Percentiles rank a stretch among this genome's conserved stretches.
Evolutionary conservation across 306 rosid species (phyloP).

Genomic region (Malus sieversii): DNA sequence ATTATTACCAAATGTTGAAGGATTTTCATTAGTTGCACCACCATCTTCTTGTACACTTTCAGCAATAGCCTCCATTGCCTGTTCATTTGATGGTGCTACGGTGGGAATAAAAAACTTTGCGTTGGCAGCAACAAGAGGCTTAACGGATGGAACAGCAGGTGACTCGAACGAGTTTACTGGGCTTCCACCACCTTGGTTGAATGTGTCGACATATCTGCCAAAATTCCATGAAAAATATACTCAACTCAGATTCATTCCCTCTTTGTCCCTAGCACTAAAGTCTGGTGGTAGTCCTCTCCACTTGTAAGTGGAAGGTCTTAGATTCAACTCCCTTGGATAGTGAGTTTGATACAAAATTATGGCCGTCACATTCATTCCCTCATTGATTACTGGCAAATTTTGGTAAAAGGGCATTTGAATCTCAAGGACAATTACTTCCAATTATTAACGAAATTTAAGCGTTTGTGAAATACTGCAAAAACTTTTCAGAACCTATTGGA

Average conservation of each 20-base stretch:
- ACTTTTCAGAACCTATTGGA: not conserved
- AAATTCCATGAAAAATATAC: constrained; percentile 5
- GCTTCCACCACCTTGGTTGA: constrained; percentile 71
- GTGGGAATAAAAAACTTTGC: constrained; percentile 78
- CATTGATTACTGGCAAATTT: not conserved
- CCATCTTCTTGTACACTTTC: constrained; percentile 53
- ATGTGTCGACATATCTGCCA: constrained; percentile 88
- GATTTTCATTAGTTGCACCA: constrained; percentile 24
- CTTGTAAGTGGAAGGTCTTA: too few species aligned
- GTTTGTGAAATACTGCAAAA: not conserved
- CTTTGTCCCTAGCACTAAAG: not conserved
- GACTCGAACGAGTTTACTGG: constrained; percentile 64
- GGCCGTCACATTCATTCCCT: not conserved
- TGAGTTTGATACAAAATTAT: too few species aligned
- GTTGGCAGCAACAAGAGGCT: constrained; percentile 53
- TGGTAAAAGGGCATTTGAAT: not conserved
- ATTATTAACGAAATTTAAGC: not conserved
- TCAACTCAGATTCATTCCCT: not conserved
- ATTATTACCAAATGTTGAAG: constrained; percentile 39
- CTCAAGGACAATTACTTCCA: not conserved
- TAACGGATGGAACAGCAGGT: constrained; percentile 55
- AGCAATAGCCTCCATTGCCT: constrained; percentile 47
- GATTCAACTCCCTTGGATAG: too few species aligned
- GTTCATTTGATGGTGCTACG: constrained; percentile 43
- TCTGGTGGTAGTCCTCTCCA: too few species aligned